Base-by-base conservation (phyloP, 176 grass and related monocot genomes). In the Thinopyrum elongatum region DNA sequence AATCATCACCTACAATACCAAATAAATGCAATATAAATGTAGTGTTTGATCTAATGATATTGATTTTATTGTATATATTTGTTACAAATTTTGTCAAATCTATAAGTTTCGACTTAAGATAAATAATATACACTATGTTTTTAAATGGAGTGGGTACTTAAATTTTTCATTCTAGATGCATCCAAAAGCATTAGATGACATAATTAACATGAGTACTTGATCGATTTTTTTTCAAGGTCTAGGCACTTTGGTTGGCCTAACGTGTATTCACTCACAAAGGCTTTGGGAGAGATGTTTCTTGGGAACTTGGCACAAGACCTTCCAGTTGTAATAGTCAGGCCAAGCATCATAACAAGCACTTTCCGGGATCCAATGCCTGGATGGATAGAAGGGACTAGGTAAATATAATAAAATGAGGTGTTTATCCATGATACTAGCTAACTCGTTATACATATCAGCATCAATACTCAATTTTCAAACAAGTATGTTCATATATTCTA, bases 211-310 rank as follows among this genome's bases (percentile, higher is more conserved):
- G 15, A 67, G 6, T 19, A 22, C 3, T 80, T 66, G 10, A 21
- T 44, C 25, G 5, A 3, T 33, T 67, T 67, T 67, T 67, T 68
- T 21, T 10, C 25, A 63, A 93, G 91, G 46, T 82, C 91, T 78
- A 88, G 55, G 29, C 38, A 86, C 33, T 90, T 68, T 77, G 91
- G 91, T n/a, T 90, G 91, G 91, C 86, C 91, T 34, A 93, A 93
- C 27, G 88, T 78, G 2, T 93, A 93, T 78, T 78, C 88, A 39
- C 88, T 83, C 66, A 93, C 88, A 62, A 90, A 93, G 63, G 82
- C 91, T 67, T 81, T 90, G 82, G 91, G 85, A 10, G 91, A 93
- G 71, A 93, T 93, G 88, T n/a, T 93, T 23, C 72, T 90, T 72
- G 88, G 79, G 25, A 65, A 86, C 4, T 63, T 90, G 13, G 82